Conservation (phyloP, 306 rosid species). For the Vachellia pachyceras region DNA sequence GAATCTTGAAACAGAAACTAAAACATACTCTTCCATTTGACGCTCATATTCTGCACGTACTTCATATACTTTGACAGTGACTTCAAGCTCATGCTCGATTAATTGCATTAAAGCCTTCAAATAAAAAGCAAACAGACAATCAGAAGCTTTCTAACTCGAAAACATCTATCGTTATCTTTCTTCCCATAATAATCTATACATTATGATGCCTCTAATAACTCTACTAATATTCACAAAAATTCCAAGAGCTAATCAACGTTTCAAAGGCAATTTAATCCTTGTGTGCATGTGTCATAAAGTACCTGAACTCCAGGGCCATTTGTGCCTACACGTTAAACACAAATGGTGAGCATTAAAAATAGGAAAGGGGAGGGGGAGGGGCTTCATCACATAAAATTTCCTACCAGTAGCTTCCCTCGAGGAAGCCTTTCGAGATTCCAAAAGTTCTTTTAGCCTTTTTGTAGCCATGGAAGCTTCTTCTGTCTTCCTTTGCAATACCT, state of each 20-base stretch:
- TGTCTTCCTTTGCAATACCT: slow-evolving; percentile 96
- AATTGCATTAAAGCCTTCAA: slow-evolving; percentile 84
- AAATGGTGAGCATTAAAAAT: not conserved
- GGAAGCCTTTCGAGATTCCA: slow-evolving; percentile 83
- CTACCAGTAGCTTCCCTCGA: slow-evolving; percentile 73
- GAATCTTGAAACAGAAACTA: slow-evolving; percentile 4
- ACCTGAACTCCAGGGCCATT: slow-evolving; percentile 92
- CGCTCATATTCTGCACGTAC: slow-evolving; percentile 90
- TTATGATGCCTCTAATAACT: not conserved
- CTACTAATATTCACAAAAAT: not conserved
- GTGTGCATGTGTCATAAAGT: slow-evolving; percentile 19
- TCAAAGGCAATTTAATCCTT: slow-evolving; percentile 22
- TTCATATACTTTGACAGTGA: slow-evolving; percentile 88
- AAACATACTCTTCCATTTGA: slow-evolving; percentile 87
- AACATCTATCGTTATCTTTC: slow-evolving; percentile 4
- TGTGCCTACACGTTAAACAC: slow-evolving; percentile 47
- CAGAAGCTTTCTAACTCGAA: slow-evolving; percentile 17
- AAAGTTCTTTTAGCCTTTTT: slow-evolving; percentile 87
- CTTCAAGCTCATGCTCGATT: slow-evolving; percentile 96
- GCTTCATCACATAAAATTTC: slow-evolving; percentile 19
- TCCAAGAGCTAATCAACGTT: slow-evolving; percentile 22
- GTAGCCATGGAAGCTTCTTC: slow-evolving; percentile 96
- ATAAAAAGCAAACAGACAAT: slow-evolving; percentile 32
- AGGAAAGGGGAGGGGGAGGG: not conserved
- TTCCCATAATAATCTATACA: not conserved